These are phyloP conservation scores for Neurospora terricola DNA, from an alignment of 495 filamentous ascomycete species.

Conservation along the genomic window DNA sequence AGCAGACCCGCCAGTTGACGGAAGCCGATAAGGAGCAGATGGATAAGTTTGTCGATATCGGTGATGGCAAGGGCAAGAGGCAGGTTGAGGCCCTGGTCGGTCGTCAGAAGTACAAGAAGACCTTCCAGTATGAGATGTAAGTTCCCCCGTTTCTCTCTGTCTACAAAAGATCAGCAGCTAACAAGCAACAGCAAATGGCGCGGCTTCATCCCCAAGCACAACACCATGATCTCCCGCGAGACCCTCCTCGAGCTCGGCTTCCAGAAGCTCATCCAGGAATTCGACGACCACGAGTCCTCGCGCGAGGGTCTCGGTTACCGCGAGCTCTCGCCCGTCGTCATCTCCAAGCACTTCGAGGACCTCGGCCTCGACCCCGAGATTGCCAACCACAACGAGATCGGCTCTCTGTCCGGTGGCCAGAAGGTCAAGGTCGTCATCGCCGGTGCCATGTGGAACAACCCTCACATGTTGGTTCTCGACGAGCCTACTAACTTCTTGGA, in stretches of 20 bases:
- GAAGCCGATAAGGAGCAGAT: conserved; percentile 80
- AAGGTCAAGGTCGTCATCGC: conserved; percentile 99
- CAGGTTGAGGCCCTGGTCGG: conserved; percentile 85
- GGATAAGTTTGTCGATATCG: conserved; percentile 74
- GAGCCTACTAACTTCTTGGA: conserved; percentile 99
- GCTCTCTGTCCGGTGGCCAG: conserved; percentile 93
- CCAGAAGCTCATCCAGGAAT: conserved; percentile 90
- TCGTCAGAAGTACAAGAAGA: conserved; percentile 98
- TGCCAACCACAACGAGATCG: conserved; percentile 97
- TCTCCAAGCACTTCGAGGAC: conserved; percentile 96
- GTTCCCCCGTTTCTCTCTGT: conserved; percentile 12
- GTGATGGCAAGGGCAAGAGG: conserved; percentile 66
- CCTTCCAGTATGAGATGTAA: conserved; percentile 95
- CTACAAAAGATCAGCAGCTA: not conserved
- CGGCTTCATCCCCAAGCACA: conserved; percentile 78
- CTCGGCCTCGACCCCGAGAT: conserved; percentile 94
- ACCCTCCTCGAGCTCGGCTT: conserved; percentile 79
- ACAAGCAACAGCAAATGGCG: conserved; percentile 63
- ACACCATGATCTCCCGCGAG: conserved; percentile 86
- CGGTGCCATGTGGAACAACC: conserved; percentile 99
- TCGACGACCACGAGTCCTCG: conserved; percentile 95
- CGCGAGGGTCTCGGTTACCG: conserved; percentile 96
- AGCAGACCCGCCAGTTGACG: conserved; percentile 89
- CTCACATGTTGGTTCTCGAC: conserved; percentile 92
- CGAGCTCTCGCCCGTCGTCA: conserved; percentile 80